Conservation (phyloP, 495 filamentous ascomycete species). For the Penicillium roqueforti region DNA sequence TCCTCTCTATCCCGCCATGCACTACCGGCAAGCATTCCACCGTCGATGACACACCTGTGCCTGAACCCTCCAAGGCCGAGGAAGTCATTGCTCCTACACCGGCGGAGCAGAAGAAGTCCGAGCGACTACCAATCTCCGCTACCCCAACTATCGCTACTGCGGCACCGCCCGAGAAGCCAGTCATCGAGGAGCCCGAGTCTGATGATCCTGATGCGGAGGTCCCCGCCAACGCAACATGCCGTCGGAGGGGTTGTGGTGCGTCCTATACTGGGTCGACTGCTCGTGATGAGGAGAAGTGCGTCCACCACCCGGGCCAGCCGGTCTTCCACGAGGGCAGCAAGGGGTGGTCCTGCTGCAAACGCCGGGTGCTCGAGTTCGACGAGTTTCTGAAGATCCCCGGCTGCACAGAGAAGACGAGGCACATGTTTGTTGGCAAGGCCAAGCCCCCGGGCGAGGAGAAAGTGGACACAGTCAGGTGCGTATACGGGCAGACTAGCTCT, state of each 20-base stretch:
- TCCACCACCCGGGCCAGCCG: constrained; percentile 79
- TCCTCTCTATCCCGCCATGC: constrained; percentile 89
- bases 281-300: constrained; percentile 72
- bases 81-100: constrained; percentile 32
- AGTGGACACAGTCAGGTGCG: constrained; percentile 68
- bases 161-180: constrained; percentile 56
- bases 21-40: constrained; percentile 91
- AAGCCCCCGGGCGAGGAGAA: constrained; percentile 54
- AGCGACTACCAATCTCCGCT: constrained; percentile 37
- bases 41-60: constrained; percentile 65
- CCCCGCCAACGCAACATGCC: constrained; percentile 67
- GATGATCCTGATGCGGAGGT: constrained; percentile 74
- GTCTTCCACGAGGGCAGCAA: constrained; percentile 98
- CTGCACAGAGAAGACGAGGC: constrained; percentile 73
- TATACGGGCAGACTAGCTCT: background rate
- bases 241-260: constrained; percentile 67
- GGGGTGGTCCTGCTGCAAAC: constrained; percentile 95
- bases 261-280: constrained; percentile 55
- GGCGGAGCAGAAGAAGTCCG: constrained; percentile 17
- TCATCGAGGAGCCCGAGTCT: constrained; percentile 74
- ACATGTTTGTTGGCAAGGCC: constrained; percentile 82
- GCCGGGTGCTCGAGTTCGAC: constrained; percentile 92
- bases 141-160: constrained; percentile 49
- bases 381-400: constrained; percentile 95
- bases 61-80: constrained; percentile 46